Conservation (phyloP, 2,329 filamentous ascomycete genomes). For the Penicillium olsonii region DNA sequence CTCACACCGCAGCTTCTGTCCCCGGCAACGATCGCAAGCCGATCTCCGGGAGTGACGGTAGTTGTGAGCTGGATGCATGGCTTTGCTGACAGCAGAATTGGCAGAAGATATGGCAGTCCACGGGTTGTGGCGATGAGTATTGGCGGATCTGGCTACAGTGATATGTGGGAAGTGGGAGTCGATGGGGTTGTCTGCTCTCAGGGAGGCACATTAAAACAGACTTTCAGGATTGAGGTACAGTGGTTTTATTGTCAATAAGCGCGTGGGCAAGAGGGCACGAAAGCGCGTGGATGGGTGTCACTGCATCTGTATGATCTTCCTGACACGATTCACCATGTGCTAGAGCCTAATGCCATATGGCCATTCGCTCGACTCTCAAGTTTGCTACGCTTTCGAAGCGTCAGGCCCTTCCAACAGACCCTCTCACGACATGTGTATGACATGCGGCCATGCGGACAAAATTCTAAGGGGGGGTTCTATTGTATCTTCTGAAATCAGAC, state of each 20-base stretch:
- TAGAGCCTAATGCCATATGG: background rate
- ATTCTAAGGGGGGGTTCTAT: background rate
- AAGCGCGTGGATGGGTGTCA: conserved; percentile 11
- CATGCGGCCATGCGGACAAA: conserved; percentile 1
- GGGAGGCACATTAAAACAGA: conserved; percentile 1
- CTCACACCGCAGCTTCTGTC: conserved; percentile 27
- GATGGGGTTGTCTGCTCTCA: background rate
- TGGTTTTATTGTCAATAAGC: conserved; percentile 4
- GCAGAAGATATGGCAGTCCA: too few species aligned
- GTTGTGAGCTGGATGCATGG: conserved; percentile 22
- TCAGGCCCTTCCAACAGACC: background rate
- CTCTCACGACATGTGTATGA: conserved; percentile 6
- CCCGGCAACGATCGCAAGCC: conserved; percentile 27
- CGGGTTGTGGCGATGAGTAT: background rate
- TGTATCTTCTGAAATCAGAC: conserved; percentile 1
- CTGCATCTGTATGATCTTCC: background rate
- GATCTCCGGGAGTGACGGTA: conserved; percentile 27
- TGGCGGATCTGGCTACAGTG: background rate
- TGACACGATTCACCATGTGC: background rate
- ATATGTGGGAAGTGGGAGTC: background rate
- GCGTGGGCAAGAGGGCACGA: background rate
- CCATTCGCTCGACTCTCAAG: background rate
- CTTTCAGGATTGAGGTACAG: background rate
- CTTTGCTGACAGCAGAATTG: too few species aligned
- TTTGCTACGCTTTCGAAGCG: background rate